phyloP scores from a whole-genome alignment of 805 yeast genomes.

The Kodamaea hsintzibuensis region DNA sequence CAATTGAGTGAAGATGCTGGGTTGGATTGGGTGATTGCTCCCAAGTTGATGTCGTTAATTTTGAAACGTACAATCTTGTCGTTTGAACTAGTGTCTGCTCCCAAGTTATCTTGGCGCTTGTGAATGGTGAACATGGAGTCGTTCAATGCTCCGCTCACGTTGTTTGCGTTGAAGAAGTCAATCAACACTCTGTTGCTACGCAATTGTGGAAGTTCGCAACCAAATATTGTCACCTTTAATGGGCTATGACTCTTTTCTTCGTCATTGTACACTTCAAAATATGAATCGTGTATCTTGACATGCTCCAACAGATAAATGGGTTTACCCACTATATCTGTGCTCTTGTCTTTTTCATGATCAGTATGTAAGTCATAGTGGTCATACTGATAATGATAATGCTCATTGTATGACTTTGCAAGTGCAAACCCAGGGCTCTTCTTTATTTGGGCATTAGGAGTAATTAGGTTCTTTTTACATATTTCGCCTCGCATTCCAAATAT shows the following conservation, averaged over 20 bases:
- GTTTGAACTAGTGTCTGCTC: constrained; percentile 37
- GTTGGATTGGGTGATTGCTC: constrained; percentile 26
- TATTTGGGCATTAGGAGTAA: not conserved
- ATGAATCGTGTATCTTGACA: constrained; percentile 54
- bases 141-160: constrained; percentile 72
- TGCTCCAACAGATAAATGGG: constrained; percentile 33
- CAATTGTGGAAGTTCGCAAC: constrained; percentile 62
- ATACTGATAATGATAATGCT: constrained; percentile 32
- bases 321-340: constrained; percentile 9
- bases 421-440: not conserved
- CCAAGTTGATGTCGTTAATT: constrained; percentile 43
- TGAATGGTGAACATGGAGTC: constrained; percentile 77
- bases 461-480: constrained; percentile 15
- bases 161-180: constrained; percentile 69
- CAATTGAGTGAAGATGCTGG: constrained; percentile 59
- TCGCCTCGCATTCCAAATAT: constrained; percentile 49
- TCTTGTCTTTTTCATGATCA: constrained; percentile 13
- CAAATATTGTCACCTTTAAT: constrained; percentile 57
- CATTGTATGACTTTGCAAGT: constrained; percentile 20
- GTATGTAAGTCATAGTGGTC: constrained; percentile 28
- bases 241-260: constrained; percentile 24
- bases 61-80: constrained; percentile 37
- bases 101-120: constrained; percentile 59
- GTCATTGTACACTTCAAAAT: constrained; percentile 38
- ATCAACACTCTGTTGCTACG: constrained; percentile 58